A percentile compares a stretch with the other conserved stretches of the same genome.
These are phyloP conservation scores for Penicillium rolfsii DNA, from an alignment of 2,329 filamentous ascomycete genomes.

Conservation along the genomic window DNA sequence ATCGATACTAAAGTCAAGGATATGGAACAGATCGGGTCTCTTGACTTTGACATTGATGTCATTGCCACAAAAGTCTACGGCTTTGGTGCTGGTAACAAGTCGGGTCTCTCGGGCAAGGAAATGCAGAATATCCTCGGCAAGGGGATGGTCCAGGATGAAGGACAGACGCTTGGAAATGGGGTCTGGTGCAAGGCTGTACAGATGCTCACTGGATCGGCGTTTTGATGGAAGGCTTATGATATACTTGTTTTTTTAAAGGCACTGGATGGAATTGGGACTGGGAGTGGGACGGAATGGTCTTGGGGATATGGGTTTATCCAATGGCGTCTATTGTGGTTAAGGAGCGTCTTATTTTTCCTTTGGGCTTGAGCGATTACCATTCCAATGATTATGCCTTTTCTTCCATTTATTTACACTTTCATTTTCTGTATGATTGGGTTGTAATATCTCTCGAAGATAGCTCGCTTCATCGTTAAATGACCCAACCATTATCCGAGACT, in stretches of 20 bases:
- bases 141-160: constrained; percentile 25
- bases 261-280: constrained; percentile 4
- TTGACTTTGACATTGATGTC: constrained; percentile 45
- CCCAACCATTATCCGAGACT: not conserved
- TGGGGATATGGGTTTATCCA: constrained; percentile 7
- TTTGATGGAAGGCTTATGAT: constrained; percentile 27
- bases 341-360: not conserved
- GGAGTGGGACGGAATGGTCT: not conserved
- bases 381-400: constrained; percentile 11
- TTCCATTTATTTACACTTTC: not conserved
- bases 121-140: constrained; percentile 42
- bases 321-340: constrained; percentile 1
- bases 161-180: constrained; percentile 39
- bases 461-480: not conserved
- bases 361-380: constrained; percentile 13
- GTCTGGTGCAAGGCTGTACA: constrained; percentile 47
- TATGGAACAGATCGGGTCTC: constrained; percentile 27
- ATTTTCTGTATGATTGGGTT: not conserved
- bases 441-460: not conserved
- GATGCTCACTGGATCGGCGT: constrained; percentile 40
- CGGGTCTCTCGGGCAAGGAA: constrained; percentile 38
- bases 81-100: constrained; percentile 35
- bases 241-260: constrained; percentile 7
- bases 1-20: constrained; percentile 23
- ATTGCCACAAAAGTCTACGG: constrained; percentile 48